phyloP scores from a whole-genome alignment of 495 filamentous ascomycete genomes.

The Cudoniella acicularis region DNA sequence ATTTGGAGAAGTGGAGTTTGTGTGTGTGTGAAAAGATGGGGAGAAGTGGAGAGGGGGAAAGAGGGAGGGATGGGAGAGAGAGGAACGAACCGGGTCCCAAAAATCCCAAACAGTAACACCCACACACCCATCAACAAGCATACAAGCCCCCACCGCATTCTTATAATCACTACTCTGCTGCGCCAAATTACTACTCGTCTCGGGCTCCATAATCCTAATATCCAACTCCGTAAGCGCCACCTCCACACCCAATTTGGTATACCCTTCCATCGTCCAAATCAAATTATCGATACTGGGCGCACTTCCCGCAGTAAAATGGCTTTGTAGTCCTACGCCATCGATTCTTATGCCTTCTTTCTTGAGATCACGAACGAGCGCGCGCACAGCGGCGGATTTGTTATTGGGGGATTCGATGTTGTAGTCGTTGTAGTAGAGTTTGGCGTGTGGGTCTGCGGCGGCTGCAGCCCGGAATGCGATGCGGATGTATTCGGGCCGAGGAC shows the following conservation, averaged over 20 bases:
- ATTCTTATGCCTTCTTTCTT: conserved; percentile 50
- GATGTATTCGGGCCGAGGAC: conserved; percentile 55
- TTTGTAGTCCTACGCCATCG: conserved; percentile 63
- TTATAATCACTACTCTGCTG: conserved; percentile 58
- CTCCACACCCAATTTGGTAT: conserved; percentile 50
- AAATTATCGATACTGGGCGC: conserved; percentile 45
- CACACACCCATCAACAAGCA: conserved; percentile 53
- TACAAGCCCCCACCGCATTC: conserved; percentile 51
- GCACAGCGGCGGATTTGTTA: conserved; percentile 40
- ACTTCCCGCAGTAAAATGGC: conserved; percentile 55
- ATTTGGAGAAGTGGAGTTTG: too few relatives aligned
- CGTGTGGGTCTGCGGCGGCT: conserved; percentile 48
- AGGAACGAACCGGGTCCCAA: conserved; percentile 32
- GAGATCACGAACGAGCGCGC: conserved; percentile 48
- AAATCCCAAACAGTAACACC: conserved; percentile 68
- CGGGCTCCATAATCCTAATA: conserved; percentile 46
- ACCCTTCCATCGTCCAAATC: conserved; percentile 45
- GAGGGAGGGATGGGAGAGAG: too few relatives aligned
- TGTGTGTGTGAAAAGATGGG: too few relatives aligned
- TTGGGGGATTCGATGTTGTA: conserved; percentile 61
- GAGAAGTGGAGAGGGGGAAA: too few relatives aligned
- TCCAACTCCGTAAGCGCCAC: conserved; percentile 63
- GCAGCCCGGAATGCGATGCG: conserved; percentile 50
- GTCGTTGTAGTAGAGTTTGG: conserved; percentile 68
- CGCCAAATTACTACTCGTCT: conserved; percentile 39